These are phyloP conservation scores for Claviceps humidiphila DNA, from an alignment of 2,329 filamentous ascomycete species.

Conservation along the genomic window DNA sequence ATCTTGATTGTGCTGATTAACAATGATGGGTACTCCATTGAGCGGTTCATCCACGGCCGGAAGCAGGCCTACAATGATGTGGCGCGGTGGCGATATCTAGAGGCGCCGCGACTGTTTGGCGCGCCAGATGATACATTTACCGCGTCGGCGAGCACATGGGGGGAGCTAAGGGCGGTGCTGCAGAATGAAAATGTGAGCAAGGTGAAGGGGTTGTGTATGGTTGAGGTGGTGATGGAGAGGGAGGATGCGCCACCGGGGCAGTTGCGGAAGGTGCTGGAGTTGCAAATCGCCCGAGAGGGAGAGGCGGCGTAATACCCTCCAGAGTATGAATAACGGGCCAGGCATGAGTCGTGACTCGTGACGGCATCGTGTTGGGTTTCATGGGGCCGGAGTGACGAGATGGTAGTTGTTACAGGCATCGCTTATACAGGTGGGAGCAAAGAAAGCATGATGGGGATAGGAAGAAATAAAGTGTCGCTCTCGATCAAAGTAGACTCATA, in stretches of 20 bases:
- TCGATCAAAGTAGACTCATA: too few species aligned
- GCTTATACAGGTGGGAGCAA: too few species aligned
- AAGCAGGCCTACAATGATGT: slow-evolving; percentile 41
- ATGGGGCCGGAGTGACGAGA: too few species aligned
- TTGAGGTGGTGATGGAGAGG: slow-evolving; percentile 7
- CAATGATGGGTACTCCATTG: slow-evolving; percentile 47
- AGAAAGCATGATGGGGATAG: too few species aligned
- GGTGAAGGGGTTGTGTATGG: slow-evolving; percentile 3
- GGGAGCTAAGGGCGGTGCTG: slow-evolving; percentile 2
- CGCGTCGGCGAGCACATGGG: slow-evolving; percentile 5
- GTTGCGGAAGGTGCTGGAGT: slow-evolving; percentile 3
- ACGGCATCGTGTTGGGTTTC: too few species aligned
- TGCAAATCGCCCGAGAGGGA: slow-evolving; percentile 4
- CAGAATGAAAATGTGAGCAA: not conserved
- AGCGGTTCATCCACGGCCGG: slow-evolving; percentile 42
- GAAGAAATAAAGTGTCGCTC: too few species aligned
- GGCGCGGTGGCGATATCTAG: slow-evolving; percentile 37
- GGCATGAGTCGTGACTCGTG: too few species aligned
- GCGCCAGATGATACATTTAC: slow-evolving; percentile 13
- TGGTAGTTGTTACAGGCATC: too few species aligned
- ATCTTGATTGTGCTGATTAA: slow-evolving; percentile 41
- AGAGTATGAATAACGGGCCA: too few species aligned
- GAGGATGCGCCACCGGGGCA: slow-evolving; percentile 5
- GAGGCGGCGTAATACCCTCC: not conserved
- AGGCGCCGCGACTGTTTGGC: slow-evolving; percentile 35